Evolutionary conservation across 371 early-diverging fungal genomes (phyloP), one percentile per base, ranked within the genome.

Genomic region (Mortierella sp.): DNA sequence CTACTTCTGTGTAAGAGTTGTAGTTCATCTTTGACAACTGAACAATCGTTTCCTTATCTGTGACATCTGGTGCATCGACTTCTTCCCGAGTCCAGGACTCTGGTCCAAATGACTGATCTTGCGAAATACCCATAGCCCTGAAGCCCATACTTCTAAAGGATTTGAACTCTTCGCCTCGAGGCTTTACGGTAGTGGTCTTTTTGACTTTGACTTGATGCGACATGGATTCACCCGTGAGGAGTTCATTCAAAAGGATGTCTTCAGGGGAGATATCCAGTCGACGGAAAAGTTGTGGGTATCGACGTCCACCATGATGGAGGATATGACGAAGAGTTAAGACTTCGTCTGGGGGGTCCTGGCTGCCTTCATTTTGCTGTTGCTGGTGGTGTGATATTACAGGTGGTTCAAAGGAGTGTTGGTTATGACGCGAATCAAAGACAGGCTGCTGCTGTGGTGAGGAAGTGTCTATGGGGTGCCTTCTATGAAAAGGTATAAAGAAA

Each of bases 91-190:
- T 94, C 24, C 84, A 70, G 39, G 90, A 88, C 73, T 96, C 91
- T 0, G 89, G 89, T 14, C 91, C 85, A 84, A 97, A 90, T 11
- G 98, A 97, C 30, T 93, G 69, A 39, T 24, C 80, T 49, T 47
- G 83, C 24, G 47, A 83, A 80, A 65, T 78, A 1, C 58, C 66
- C 54, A 73, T 12, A 2, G 72, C 59, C 40, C 80, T 59, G 62
- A 80, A 80, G 1, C 80, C 80, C 24, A 62, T 72, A 26, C 66
- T 68, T 26, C 62, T 54, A 20, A 70, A 70, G 9, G 64, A 62
- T 22, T 45, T 54, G 45, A 55, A 70, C 14, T 45, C n/a, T 28
- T 62, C 64, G 5, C 63, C 64, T 3, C 37, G 14, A 32, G 84
- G 67, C 58, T 72, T 63, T 35, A 84, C 43, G 52, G 72, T 71